A percentile compares a stretch with the other conserved stretches of the same genome.
Conservation (phyloP, 2,329 filamentous ascomycete genomes). For the Clarireedia homoeocarpa region DNA sequence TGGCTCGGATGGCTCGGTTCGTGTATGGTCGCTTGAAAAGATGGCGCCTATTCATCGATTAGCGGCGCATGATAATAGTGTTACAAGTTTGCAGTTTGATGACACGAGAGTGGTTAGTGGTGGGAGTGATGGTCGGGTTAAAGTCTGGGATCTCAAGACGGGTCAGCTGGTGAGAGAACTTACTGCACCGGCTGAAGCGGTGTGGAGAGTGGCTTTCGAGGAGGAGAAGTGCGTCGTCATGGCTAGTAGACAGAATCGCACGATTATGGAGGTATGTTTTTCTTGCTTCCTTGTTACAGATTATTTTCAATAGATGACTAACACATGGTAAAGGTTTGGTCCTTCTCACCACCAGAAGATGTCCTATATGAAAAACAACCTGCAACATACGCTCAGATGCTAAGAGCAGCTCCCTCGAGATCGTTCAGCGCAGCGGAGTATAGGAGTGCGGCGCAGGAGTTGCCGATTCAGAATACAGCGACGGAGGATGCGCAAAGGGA, state of each 20-base stretch:
- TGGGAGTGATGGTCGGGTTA: conserved; percentile 93
- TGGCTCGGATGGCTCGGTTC: conserved; percentile 89
- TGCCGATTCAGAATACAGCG: conserved; percentile 12
- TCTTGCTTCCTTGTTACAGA: background rate
- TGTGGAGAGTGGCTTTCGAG: conserved; percentile 97
- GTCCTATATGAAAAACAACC: conserved; percentile 36
- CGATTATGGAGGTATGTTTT: conserved; percentile 89
- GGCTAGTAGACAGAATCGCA: conserved; percentile 74
- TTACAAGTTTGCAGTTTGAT: conserved; percentile 95
- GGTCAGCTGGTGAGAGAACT: conserved; percentile 87
- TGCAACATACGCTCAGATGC: conserved; percentile 24
- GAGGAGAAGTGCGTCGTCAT: conserved; percentile 97
- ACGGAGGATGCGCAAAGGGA: conserved; percentile 17
- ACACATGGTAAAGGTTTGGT: conserved; percentile 65
- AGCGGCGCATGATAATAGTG: conserved; percentile 95
- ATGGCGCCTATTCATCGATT: conserved; percentile 90
- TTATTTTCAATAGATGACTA: conserved; percentile 21
- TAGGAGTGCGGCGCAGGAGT: conserved; percentile 21
- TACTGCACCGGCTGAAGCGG: conserved; percentile 83
- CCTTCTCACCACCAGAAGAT: conserved; percentile 81
- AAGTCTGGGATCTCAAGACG: conserved; percentile 94
- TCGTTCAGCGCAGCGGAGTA: conserved; percentile 29
- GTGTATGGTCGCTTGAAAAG: conserved; percentile 89
- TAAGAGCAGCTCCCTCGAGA: conserved; percentile 16
- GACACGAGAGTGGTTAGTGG: conserved; percentile 92